Base-by-base conservation (phyloP, 2,329 filamentous ascomycete species). In the Nannizziopsis barbatae region DNA sequence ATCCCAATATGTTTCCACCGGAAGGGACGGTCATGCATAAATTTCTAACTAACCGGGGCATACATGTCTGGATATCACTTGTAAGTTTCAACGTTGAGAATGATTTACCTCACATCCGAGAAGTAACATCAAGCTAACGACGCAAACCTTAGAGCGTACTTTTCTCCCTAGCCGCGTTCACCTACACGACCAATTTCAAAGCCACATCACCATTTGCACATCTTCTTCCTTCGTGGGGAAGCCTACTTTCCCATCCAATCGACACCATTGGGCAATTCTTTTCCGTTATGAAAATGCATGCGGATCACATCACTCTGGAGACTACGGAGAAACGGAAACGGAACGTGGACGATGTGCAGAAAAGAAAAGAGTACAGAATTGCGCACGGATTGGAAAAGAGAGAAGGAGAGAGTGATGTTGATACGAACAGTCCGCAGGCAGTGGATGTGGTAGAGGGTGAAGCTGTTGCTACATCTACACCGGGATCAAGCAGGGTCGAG, bases 1-100 rank as follows among this genome's bases (percentile, higher is more conserved):
- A 96, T 64, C 92, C 92, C 1, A 83, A 89, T 58, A 81, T 93
- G 76, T 88, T 94, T 75, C 84, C 90, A 41, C 81, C 88, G 0
- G 74, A 83, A 61, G 86, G 87, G 5, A 86, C 84, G 0, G 87
- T 86, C 66, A 76, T 85, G 68, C 77, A 90, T 65, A 89, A 83
- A 78, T 89, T 96, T 65, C 73, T 94, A 63, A 81, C 86, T 56
- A 90, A 79, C 63, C 76, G 77, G 51, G 70, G 71, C 49, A 77
- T 96, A 49, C 90, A 98, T 66, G 66, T 86, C 22, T 83, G 77
- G 65, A 89, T 98, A 63, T 85, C 86, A 1, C 74, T 95, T 72
- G 87, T 94, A 73, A 51, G 76, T 63, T 7, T n/a, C n/a, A 41
- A 7, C 7, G 22, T 7, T 7, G 22, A 27, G 22, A 27, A 27